Evolutionary conservation across 305 asterid species (phyloP).

Genomic region (Striga hermonthica): DNA sequence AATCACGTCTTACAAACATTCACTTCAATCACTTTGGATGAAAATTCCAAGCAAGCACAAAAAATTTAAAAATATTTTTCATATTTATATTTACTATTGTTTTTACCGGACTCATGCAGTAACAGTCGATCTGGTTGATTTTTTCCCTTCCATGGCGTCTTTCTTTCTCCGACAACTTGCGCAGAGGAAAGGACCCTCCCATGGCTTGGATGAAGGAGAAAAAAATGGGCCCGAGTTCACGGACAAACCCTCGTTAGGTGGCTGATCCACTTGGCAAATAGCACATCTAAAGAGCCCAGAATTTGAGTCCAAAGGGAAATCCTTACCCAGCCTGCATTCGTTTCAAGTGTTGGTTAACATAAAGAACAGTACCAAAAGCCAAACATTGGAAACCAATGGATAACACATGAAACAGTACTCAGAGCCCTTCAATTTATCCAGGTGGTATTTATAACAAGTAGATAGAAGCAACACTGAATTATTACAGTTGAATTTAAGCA

Average conservation of each 20-base stretch:
- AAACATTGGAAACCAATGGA: no score
- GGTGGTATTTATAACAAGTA: no score
- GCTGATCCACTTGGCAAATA: conserved; percentile 89
- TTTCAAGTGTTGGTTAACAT: no score
- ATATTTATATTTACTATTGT: conserved; percentile 26
- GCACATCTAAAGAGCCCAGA: conserved; percentile 92
- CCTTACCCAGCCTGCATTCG: conserved; percentile 76
- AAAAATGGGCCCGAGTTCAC: conserved; percentile 87
- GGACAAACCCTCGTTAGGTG: conserved; percentile 72
- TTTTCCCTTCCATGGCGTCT: conserved; percentile 44
- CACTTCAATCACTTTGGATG: conserved; percentile 11
- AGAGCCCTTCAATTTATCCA: no score
- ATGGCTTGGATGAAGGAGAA: conserved; percentile 84
- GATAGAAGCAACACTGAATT: no score
- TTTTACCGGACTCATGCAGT: conserved; percentile 30
- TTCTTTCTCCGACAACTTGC: conserved; percentile 55
- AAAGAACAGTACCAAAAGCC: no score
- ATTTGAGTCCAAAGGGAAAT: conserved; percentile 63
- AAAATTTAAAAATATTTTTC: neutral
- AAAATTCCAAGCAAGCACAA: conserved; percentile 24
- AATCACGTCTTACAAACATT: conserved; percentile 23
- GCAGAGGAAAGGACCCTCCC: conserved; percentile 99
- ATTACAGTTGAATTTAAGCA: no score
- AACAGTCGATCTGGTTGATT: conserved; percentile 26
- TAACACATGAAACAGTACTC: no score